Base-by-base conservation (phyloP, 306 rosid species). In the Pyrus pyrifolia region DNA sequence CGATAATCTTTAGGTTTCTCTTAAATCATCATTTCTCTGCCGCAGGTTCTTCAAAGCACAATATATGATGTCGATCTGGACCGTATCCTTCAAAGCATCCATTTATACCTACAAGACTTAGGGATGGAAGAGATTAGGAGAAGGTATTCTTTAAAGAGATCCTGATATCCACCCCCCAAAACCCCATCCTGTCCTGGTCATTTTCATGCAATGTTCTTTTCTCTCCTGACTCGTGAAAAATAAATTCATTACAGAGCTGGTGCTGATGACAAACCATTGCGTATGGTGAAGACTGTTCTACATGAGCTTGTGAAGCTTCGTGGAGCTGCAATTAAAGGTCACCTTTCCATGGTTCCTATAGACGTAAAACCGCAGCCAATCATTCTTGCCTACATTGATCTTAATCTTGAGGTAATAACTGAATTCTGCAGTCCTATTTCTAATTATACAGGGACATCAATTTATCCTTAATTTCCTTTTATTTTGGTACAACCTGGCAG, bases 41-140 rank as follows among this genome's bases (percentile, higher is more conserved):
- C 66, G 33, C 87, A 96, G 99, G 99, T 92, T 84, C 99, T 96
- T 82, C 99, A 96, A 86, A 91, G 97, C 86, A 96, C 99, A 73
- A 91, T 96, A 74, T 91, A 89, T 25, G 96, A 96, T 76, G 99
- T 93, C 27, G 99, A 96, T 71, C 91, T 96, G 21, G 99, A 96
- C 79, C 93, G 89, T 65, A 96, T 96, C 57, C 90, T 96, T 85
- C 99, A 96, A 88, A 96, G 99, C 87, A 93, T 96, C 83, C 98
- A 96, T 96, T 87, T 96, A 46, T 96, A 96, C 79, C 83, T 93
- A 76, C 98, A 96, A 83, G 97, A 92, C 85, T 80, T 96, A 87
- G 99, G 99, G 68, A 96, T 96, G 99, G 99, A 96, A 84, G 99
- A 96, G 89, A 96, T 96, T 72, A 85, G 99, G 83, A 93, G 96